phyloP scores from a whole-genome alignment of 2,329 filamentous ascomycete genomes.

The Lecanicillium sp. region DNA sequence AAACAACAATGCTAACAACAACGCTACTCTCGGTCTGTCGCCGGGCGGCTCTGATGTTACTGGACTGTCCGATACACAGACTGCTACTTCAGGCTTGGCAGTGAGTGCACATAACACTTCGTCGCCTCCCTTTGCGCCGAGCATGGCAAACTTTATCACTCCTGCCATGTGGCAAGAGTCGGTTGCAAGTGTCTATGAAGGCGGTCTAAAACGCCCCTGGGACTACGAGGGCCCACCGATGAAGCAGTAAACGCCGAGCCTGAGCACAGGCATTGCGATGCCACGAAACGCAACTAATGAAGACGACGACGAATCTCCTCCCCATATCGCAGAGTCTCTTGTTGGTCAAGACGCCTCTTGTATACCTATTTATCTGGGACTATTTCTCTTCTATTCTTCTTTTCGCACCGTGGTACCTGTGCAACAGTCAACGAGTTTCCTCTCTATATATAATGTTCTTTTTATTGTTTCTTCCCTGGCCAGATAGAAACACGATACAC shows the following conservation, averaged over 20 bases:
- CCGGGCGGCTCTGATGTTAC: slow-evolving; percentile 49
- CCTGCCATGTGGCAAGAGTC: slow-evolving; percentile 70
- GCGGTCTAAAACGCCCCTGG: slow-evolving; percentile 57
- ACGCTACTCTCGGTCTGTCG: slow-evolving; percentile 47
- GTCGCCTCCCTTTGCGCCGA: slow-evolving; percentile 37
- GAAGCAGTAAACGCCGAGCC: slow-evolving; percentile 16
- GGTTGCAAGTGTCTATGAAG: slow-evolving; percentile 62
- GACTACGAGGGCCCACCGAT: slow-evolving; percentile 42
- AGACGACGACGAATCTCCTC: slow-evolving; percentile 3
- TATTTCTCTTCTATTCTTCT: neutral
- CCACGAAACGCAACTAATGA: neutral
- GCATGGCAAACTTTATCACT: slow-evolving; percentile 54
- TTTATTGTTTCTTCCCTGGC: no score
- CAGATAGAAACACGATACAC: no score
- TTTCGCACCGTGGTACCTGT: neutral
- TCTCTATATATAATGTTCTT: no score
- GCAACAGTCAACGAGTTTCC: no score
- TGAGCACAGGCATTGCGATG: neutral
- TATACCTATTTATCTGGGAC: neutral
- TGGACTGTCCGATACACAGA: slow-evolving; percentile 43
- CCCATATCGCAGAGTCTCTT: no score
- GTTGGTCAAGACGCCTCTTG: neutral
- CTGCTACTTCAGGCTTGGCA: slow-evolving; percentile 40
- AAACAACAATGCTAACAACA: slow-evolving; percentile 35
- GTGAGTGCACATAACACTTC: slow-evolving; percentile 45